Percentiles rank a stretch among this genome's conserved stretches.
Evolutionary conservation across 371 early-diverging fungal genomes (phyloP).

Genomic region (Circinella minor): DNA sequence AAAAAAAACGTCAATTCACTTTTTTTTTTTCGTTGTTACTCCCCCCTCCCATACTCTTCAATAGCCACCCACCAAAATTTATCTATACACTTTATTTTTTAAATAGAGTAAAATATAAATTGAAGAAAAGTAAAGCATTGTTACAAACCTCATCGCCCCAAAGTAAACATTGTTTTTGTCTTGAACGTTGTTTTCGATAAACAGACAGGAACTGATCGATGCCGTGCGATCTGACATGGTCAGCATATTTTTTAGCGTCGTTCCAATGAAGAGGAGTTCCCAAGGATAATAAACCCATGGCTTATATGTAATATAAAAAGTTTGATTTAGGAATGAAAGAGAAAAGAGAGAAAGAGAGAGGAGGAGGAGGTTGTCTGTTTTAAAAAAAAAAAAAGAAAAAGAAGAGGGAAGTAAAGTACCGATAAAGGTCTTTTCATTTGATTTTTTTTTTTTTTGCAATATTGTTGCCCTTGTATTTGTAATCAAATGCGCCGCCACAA

Average conservation of each 20-base stretch:
- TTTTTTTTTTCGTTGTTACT: too few species aligned
- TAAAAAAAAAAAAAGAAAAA: neutral
- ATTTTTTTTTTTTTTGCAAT: neutral
- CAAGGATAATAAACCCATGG: slow-evolving; percentile 93
- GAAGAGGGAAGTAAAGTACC: neutral
- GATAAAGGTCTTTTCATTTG: neutral
- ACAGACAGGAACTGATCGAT: slow-evolving; percentile 93
- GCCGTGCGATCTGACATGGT: slow-evolving; percentile 91
- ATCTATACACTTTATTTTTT: too few species aligned
- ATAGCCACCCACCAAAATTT: too few species aligned
- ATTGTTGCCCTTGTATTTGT: slow-evolving; percentile 5
- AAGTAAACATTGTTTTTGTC: slow-evolving; percentile 75
- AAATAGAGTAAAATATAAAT: neutral
- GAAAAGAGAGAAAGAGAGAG: neutral
- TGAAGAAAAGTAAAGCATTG: neutral
- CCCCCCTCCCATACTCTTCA: too few species aligned
- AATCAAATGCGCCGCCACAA: slow-evolving; percentile 13
- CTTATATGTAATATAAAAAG: neutral
- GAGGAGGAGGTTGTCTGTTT: neutral
- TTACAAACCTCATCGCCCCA: slow-evolving; percentile 96
- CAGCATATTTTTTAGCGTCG: slow-evolving; percentile 84
- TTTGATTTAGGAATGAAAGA: slow-evolving; percentile 9
- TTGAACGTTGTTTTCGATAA: slow-evolving; percentile 80
- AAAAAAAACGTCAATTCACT: neutral
- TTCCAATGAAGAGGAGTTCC: slow-evolving; percentile 97